Evolutionary conservation across 176 grass and related monocot species (phyloP).

Genomic region (Olyra latifolia): DNA sequence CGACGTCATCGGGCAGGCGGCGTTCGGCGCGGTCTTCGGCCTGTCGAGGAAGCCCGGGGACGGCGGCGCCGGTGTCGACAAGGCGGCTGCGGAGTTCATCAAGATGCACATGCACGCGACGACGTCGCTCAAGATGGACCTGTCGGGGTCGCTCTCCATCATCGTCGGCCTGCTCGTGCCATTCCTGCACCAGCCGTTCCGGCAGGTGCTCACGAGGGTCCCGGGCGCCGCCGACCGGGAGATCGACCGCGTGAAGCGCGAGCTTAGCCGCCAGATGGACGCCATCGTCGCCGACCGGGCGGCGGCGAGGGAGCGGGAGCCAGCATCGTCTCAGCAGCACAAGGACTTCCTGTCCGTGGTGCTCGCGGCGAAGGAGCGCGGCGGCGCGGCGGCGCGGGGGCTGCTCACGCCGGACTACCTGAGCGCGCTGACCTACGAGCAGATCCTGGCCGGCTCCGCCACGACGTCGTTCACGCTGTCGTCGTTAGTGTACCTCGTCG

Average conservation of each 20-base stretch:
- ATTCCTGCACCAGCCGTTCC: conserved; percentile 37
- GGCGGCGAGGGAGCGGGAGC: background rate
- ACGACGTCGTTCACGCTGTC: conserved; percentile 53
- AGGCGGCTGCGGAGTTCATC: conserved; percentile 26
- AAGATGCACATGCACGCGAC: conserved; percentile 48
- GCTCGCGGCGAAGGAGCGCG: conserved; percentile 34
- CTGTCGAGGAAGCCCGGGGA: too few relatives aligned
- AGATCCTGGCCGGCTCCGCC: conserved; percentile 46
- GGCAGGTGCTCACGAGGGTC: conserved; percentile 29
- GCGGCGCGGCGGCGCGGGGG: background rate
- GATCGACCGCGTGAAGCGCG: conserved; percentile 5
- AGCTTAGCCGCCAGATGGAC: conserved; percentile 28
- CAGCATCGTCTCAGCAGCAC: background rate
- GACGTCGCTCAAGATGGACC: conserved; percentile 55
- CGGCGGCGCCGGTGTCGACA: background rate
- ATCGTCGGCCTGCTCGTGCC: conserved; percentile 38
- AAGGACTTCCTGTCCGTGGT: conserved; percentile 50
- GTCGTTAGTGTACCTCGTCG: conserved; percentile 45
- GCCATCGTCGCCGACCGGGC: conserved; percentile 32
- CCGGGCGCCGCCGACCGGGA: conserved; percentile 40
- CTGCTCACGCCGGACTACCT: conserved; percentile 50
- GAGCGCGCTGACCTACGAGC: conserved; percentile 49
- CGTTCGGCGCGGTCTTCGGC: conserved; percentile 43
- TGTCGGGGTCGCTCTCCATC: conserved; percentile 50
- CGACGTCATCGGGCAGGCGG: conserved; percentile 46